Base-by-base conservation (phyloP, 495 filamentous ascomycete genomes). In the Neurospora sp. region DNA sequence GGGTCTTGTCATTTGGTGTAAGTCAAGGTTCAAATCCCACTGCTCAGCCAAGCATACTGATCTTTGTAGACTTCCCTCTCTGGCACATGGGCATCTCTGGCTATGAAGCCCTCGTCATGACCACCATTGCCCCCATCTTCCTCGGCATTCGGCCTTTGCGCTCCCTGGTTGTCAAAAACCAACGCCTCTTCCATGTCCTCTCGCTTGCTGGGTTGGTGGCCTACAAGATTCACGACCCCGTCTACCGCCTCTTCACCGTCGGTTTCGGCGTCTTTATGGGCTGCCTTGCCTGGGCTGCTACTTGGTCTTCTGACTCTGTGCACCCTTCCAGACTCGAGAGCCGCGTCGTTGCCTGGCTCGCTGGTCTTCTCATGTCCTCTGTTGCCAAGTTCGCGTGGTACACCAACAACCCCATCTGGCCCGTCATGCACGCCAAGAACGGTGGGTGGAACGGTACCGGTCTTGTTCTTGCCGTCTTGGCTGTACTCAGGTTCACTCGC, bases 1-100 rank as follows among this genome's bases (percentile, higher is more conserved):
- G 70, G 93, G 92, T 45, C 84, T 98, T 39, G 85, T 91, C 42
- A 90, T 98, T 37, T 99, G 96, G 96, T 99, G 92, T 95, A 88
- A 87, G 92, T 81, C 69, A 7, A 44, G 16, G 16, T 44, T 8
- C 35, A 12, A 10, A 70, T 72, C 20, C 37, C 22, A 42, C 68
- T 10, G 8, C 69, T 5, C 39, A 53, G n/a, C 74, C 4, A 8
- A 31, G 31, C 37, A 41, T 71, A 79, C 79, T 53, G 83, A 77
- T 61, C 6, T 41, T n/a, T 4, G 3, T 74, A 94, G 92, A 97
- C 79, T 99, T 99, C 78, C 96, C 96, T 17, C 88, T 99, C n/a
- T 99, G 96, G 96, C 89, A 98, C 80, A 98, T 99, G 96, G 96
- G 96, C 72, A 94, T 99, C 73, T 99, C 96, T 8, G 96, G 96